A percentile compares a stretch with the other conserved stretches of the same genome.
These are phyloP conservation scores for Blastobotrys persicus DNA, from an alignment of 1,139 yeast species.

Conservation along the genomic window DNA sequence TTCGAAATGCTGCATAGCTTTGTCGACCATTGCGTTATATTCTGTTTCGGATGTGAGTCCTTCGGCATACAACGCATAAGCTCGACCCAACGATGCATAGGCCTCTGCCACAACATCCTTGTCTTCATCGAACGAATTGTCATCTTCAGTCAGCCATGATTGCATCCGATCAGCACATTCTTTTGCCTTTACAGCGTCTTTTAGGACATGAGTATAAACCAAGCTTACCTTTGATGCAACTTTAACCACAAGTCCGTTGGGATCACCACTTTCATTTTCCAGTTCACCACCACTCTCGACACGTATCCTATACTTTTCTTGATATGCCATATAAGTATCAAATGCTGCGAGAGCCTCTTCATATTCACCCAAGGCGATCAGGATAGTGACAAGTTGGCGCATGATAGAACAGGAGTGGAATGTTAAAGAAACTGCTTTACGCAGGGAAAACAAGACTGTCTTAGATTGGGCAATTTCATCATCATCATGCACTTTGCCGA, in stretches of 20 bases:
- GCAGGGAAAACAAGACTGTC: constrained; percentile 31
- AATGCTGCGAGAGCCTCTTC: constrained; percentile 44
- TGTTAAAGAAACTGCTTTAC: constrained; percentile 43
- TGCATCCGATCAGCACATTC: constrained; percentile 29
- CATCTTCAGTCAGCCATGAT: constrained; percentile 24
- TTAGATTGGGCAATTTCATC: constrained; percentile 22
- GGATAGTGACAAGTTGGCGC: constrained; percentile 40
- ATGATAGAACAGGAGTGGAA: constrained; percentile 49
- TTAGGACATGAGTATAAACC: constrained; percentile 23
- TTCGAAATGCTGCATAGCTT: constrained; percentile 30
- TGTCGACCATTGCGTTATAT: constrained; percentile 21
- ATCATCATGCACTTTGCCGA: constrained; percentile 24
- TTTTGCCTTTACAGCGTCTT: constrained; percentile 26
- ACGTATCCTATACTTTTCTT: constrained; percentile 38
- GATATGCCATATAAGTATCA: constrained; percentile 44
- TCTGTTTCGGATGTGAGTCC: constrained; percentile 23
- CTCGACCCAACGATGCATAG: constrained; percentile 14
- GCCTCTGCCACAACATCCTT: constrained; percentile 13
- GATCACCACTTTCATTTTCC: constrained; percentile 28
- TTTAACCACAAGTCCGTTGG: constrained; percentile 31
- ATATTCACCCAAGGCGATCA: constrained; percentile 32
- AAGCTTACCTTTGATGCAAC: constrained; percentile 28
- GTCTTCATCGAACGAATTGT: constrained; percentile 16
- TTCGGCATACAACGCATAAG: constrained; percentile 19
- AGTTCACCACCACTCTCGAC: constrained; percentile 28